A percentile compares a stretch with the other conserved stretches of the same genome.
Conservation (phyloP, 2,329 filamentous ascomycete genomes). For the Nigrospora osmanthi region DNA sequence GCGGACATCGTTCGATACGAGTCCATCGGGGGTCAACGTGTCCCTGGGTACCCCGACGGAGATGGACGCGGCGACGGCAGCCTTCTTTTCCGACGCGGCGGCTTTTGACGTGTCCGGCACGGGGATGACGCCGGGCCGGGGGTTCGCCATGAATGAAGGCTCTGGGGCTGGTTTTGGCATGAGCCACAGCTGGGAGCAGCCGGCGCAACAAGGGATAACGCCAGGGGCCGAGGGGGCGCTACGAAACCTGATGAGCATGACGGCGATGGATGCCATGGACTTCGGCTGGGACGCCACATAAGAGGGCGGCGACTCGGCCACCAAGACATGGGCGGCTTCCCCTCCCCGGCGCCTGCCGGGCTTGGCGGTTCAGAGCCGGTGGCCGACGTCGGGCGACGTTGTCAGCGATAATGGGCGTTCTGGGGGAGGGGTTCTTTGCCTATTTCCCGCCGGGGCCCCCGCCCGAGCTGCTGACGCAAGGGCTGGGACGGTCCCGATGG, state of each 20-base stretch:
- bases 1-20: slow-evolving; percentile 41
- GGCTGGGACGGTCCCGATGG: no score
- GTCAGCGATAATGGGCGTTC: no score
- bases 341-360: background rate
- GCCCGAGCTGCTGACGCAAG: no score
- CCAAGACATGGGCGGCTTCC: background rate
- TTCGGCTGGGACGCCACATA: slow-evolving; percentile 30
- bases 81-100: slow-evolving; percentile 30
- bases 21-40: slow-evolving; percentile 38
- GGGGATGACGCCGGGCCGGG: slow-evolving; percentile 23
- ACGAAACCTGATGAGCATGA: slow-evolving; percentile 47
- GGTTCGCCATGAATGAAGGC: slow-evolving; percentile 27
- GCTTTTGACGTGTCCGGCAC: slow-evolving; percentile 22
- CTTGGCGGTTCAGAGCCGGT: no score
- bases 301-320: slow-evolving; percentile 3
- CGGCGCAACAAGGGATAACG: slow-evolving; percentile 38
- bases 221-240: slow-evolving; percentile 48
- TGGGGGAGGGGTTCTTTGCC: no score
- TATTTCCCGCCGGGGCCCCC: no score
- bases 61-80: slow-evolving; percentile 25
- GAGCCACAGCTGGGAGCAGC: slow-evolving; percentile 34
- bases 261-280: slow-evolving; percentile 52
- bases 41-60: slow-evolving; percentile 27
- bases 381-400: no score
- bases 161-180: slow-evolving; percentile 32